phyloP scores from a whole-genome alignment of 2,329 filamentous ascomycete species.

The Sporothrix sp. region DNA sequence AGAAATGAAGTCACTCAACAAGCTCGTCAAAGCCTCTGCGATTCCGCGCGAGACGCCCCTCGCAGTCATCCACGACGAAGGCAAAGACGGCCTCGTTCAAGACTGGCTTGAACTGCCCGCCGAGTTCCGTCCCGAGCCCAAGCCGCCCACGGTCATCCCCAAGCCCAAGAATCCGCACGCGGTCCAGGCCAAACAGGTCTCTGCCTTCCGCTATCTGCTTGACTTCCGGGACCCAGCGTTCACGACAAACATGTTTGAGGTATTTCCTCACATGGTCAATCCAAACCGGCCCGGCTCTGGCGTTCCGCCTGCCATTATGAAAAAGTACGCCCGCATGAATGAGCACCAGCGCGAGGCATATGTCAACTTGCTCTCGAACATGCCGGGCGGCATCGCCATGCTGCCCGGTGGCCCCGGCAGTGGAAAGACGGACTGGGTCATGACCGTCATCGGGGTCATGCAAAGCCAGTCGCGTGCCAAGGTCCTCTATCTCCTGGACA shows the following conservation, averaged over 20 bases:
- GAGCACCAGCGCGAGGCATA: conserved; percentile 31
- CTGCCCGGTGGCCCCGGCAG: conserved; percentile 38
- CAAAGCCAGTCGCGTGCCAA: conserved; percentile 23
- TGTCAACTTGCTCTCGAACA: conserved; percentile 25
- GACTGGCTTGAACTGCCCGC: not conserved
- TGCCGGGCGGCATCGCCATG: conserved; percentile 35
- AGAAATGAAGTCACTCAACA: conserved; percentile 15
- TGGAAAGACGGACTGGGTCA: conserved; percentile 39
- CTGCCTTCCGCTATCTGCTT: conserved; percentile 19
- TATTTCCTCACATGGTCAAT: conserved; percentile 19
- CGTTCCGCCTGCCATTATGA: conserved; percentile 16
- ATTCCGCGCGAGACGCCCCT: not conserved
- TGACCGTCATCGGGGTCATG: conserved; percentile 30
- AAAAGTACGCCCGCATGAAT: conserved; percentile 27
- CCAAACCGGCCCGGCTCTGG: conserved; percentile 8
- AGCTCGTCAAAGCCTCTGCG: conserved; percentile 8
- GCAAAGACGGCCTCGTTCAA: not conserved
- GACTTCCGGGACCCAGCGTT: conserved; percentile 18
- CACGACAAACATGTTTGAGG: conserved; percentile 18
- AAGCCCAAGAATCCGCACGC: conserved; percentile 3
- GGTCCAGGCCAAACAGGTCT: conserved; percentile 16
- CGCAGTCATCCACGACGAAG: not conserved
- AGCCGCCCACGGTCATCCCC: not conserved
- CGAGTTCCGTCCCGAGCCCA: not conserved
- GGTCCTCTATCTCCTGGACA: conserved; percentile 37